These are phyloP conservation scores for Neurospora tetraspora DNA, from an alignment of 495 filamentous ascomycete genomes.

Conservation along the genomic window DNA sequence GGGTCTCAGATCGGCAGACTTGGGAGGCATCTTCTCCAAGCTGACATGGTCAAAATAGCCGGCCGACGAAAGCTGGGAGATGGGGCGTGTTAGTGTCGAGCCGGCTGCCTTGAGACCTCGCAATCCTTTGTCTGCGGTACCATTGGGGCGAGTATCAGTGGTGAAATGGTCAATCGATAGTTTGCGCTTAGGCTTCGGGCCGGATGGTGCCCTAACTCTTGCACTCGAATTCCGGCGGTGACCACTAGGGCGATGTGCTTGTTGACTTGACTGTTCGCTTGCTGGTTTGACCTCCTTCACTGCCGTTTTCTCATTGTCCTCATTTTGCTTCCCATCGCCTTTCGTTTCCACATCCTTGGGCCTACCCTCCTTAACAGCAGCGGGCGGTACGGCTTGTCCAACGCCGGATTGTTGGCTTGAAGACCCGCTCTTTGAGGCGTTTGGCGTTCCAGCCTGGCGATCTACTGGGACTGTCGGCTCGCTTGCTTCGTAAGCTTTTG, in stretches of 20 bases:
- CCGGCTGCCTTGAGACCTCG: conserved; percentile 25
- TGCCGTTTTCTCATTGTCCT: background rate
- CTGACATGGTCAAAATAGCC: conserved; percentile 25
- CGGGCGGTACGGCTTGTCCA: background rate
- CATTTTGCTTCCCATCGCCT: background rate
- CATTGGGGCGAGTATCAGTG: conserved; percentile 17
- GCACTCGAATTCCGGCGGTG: conserved; percentile 36
- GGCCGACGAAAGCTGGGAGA: conserved; percentile 28
- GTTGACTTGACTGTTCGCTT: conserved; percentile 1
- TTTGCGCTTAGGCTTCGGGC: conserved; percentile 26
- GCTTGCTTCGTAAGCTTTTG: conserved; percentile 5
- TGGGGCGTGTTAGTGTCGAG: conserved; percentile 25
- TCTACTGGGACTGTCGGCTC: background rate
- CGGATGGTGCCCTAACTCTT: conserved; percentile 28
- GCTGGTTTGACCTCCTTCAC: background rate
- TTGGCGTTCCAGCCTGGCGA: background rate
- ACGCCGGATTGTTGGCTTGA: background rate
- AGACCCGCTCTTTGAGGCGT: background rate
- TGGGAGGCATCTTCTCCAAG: conserved; percentile 27
- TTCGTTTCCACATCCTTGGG: background rate
- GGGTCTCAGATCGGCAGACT: conserved; percentile 14
- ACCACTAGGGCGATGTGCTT: conserved; percentile 6
- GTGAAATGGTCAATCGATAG: conserved; percentile 29
- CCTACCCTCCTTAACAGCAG: background rate
- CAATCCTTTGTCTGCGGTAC: conserved; percentile 22